These are phyloP conservation scores for Eremothecium gossypii DNA, from an alignment of 1,139 yeast species.

Conservation along the genomic window DNA sequence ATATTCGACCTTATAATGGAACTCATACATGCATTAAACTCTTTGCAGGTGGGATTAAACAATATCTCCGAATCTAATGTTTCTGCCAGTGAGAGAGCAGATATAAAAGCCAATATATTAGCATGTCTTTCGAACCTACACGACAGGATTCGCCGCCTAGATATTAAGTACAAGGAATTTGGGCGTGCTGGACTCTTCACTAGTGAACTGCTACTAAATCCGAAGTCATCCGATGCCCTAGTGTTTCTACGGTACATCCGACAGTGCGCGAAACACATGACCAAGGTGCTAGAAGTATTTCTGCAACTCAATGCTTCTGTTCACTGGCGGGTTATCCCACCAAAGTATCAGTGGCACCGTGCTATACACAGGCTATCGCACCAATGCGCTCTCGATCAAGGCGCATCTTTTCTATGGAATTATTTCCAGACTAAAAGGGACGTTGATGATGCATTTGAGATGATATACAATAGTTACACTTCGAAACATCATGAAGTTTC, in stretches of 20 bases:
- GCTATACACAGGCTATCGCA: slow-evolving; percentile 35
- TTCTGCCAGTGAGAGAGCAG: slow-evolving; percentile 3
- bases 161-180: slow-evolving; percentile 29
- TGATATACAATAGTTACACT: slow-evolving; percentile 35
- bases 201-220: slow-evolving; percentile 29
- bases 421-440: slow-evolving; percentile 37
- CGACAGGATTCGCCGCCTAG: slow-evolving; percentile 27
- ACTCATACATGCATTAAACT: slow-evolving; percentile 27
- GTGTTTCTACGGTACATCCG: slow-evolving; percentile 32
- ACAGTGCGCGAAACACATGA: slow-evolving; percentile 31
- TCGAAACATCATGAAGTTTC: slow-evolving; percentile 27
- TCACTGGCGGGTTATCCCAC: slow-evolving; percentile 30
- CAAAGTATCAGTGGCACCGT: slow-evolving; percentile 35
- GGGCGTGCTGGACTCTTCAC: slow-evolving; percentile 30
- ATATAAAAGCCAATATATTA: slow-evolving; percentile 9
- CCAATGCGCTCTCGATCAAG: slow-evolving; percentile 39
- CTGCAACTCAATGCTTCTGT: slow-evolving; percentile 17
- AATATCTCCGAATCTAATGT: slow-evolving; percentile 9
- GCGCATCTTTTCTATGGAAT: slow-evolving; percentile 36
- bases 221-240: slow-evolving; percentile 30
- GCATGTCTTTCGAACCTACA: slow-evolving; percentile 16
- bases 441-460: slow-evolving; percentile 42
- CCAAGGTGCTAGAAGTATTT: slow-evolving; percentile 18
- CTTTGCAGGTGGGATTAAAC: slow-evolving; percentile 18
- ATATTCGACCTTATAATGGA: slow-evolving; percentile 25